Conservation (phyloP, 495 filamentous ascomycete species). For the Aspergillus cristatus region DNA sequence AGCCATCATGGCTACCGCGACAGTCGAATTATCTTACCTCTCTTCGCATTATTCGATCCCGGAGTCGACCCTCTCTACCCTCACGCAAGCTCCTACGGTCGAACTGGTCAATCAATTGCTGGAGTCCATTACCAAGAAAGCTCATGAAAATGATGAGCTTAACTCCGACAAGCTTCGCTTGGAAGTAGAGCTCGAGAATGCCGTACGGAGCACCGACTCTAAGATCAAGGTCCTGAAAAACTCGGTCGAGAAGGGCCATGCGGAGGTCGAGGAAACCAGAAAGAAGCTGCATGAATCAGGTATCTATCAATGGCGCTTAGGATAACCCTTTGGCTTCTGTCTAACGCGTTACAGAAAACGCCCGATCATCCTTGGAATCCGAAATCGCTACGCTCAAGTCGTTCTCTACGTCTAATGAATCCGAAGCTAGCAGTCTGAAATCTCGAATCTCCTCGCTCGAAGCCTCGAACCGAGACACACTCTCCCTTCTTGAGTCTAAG, state of each 20-base stretch:
- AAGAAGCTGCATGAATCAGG: slow-evolving; percentile 75
- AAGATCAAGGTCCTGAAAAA: slow-evolving; percentile 71
- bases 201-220: slow-evolving; percentile 68
- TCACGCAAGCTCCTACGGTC: slow-evolving; percentile 63
- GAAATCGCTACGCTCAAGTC: slow-evolving; percentile 75
- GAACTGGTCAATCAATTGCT: slow-evolving; percentile 68
- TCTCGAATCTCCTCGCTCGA: slow-evolving; percentile 78
- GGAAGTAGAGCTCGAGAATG: slow-evolving; percentile 89
- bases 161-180: slow-evolving; percentile 74
- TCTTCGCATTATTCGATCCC: slow-evolving; percentile 66
- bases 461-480: slow-evolving; percentile 79
- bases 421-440: slow-evolving; percentile 67
- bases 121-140: slow-evolving; percentile 57
- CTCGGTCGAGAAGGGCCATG: slow-evolving; percentile 69
- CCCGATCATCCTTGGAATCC: slow-evolving; percentile 58
- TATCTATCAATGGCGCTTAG: slow-evolving; percentile 23
- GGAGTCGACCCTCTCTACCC: slow-evolving; percentile 52
- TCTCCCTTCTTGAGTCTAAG: slow-evolving; percentile 82
- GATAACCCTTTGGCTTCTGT: background rate
- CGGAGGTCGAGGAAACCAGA: slow-evolving; percentile 67
- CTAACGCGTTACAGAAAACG: slow-evolving; percentile 44
- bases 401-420: slow-evolving; percentile 61
- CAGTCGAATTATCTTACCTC: slow-evolving; percentile 66
- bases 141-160: slow-evolving; percentile 68
- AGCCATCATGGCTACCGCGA: slow-evolving; percentile 62